Evolutionary conservation across 257 asterid species (phyloP), one percentile per base, ranked within the genome.

Genomic region (Dorcoceras hygrometricum): DNA sequence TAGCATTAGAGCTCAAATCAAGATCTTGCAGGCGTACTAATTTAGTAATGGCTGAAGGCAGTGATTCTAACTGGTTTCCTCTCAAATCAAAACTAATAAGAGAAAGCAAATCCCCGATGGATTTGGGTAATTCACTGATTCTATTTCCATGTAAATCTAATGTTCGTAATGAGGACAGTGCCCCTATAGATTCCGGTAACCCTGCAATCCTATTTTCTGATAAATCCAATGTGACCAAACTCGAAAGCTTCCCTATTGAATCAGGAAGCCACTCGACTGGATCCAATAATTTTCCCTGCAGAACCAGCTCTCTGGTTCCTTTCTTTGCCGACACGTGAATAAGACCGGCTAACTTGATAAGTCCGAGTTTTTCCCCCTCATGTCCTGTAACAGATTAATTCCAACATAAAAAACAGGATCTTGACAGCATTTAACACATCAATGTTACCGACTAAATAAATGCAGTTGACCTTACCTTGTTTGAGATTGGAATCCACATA

Each of bases 211-310:
- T 77, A 73, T 92, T 92, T 71, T 87, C 95, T 0, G 98, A 89
- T 54, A 92, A 72, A 81, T 92, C 82, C 82, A 92, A 76, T 1
- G 83, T 73, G 66, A 76, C 76, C 84, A 89, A 79, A 71, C 82
- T 76, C 8, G 92, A 77, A 19, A 92, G 85, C 78, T 92, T 92
- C 76, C 98, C 90, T 51, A 92, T 73, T 5, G 97, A 89, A 86
- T 92, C 98, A 16, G 98, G 98, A 75, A 92, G 86, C 98, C 98
- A 92, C 34, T 89, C 96, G 10, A 89, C 73, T 59, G 89, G 98
- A 23, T 92, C 98, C 7, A 83, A 71, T 77, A 92, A 78, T 68
- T 75, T 89, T 24, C 79, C 87, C 57, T 63, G 77, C 28, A 92
- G 90, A 50, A 53, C 77, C 25, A 92, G 84, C 63, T 89, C 86